These are phyloP conservation scores for Crithidia acanthocephali DNA, from an alignment of 208 protist species.

Conservation along the genomic window DNA sequence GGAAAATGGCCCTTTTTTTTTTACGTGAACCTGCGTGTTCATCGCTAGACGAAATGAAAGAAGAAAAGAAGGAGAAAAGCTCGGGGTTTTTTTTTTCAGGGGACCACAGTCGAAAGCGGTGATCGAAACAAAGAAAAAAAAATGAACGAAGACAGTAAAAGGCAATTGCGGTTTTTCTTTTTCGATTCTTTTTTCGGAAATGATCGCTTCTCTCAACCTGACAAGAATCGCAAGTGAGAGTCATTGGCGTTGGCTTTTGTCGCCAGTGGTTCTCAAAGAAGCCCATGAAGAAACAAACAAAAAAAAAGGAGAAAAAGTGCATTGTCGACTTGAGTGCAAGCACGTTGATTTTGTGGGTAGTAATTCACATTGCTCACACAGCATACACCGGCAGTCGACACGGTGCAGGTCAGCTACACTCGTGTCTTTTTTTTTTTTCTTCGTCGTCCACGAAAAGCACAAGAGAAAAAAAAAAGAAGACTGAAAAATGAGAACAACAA, in stretches of 20 bases:
- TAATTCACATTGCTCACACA: too few relatives aligned
- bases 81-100: not conserved
- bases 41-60: not conserved
- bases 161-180: too few relatives aligned
- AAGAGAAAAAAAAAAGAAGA: constrained; percentile 3
- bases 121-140: not conserved
- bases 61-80: not conserved
- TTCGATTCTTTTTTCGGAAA: not conserved
- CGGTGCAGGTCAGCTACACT: too few relatives aligned
- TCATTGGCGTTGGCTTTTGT: constrained; percentile 6
- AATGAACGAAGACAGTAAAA: not conserved
- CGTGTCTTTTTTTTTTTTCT: too few relatives aligned
- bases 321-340: too few relatives aligned
- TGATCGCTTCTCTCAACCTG: not conserved
- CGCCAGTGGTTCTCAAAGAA: constrained; percentile 1
- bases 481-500: constrained; percentile 12
- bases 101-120: not conserved
- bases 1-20: not conserved
- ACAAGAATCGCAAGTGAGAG: not conserved
- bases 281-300: too few relatives aligned
- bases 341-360: too few relatives aligned
- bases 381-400: too few relatives aligned
- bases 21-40: not conserved
- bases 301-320: too few relatives aligned
- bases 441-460: not conserved